These are phyloP conservation scores for Fusarium coffeatum DNA, from an alignment of 2,329 filamentous ascomycete species.

Conservation along the genomic window DNA sequence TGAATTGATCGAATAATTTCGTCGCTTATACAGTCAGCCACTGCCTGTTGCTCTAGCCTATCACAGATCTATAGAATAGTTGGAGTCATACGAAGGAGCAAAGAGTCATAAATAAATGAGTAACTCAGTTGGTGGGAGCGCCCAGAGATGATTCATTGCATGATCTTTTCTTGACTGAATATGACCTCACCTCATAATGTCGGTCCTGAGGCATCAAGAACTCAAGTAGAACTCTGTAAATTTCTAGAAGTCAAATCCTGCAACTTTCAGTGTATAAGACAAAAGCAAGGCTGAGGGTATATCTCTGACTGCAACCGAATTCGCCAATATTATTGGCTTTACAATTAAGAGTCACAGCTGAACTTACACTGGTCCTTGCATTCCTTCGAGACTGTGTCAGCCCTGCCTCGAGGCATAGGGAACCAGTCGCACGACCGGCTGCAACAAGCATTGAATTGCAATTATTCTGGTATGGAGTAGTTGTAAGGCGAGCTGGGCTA, in stretches of 20 bases:
- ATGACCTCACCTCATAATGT: not conserved
- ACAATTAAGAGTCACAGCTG: not conserved
- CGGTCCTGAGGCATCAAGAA: conserved; percentile 45
- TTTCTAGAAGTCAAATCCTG: conserved; percentile 14
- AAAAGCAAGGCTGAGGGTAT: conserved; percentile 35
- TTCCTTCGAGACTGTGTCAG: not conserved
- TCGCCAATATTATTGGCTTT: not conserved
- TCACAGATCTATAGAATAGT: conserved; percentile 9
- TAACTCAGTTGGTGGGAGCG: not conserved
- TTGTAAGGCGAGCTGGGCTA: not conserved
- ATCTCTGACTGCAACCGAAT: conserved; percentile 2
- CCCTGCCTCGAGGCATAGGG: not conserved
- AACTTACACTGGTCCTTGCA: not conserved
- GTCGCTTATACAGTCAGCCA: not conserved
- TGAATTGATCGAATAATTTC: not conserved
- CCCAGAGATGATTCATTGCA: not conserved
- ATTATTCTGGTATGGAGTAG: conserved; percentile 20
- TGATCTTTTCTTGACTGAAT: not conserved
- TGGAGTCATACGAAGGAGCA: conserved; percentile 33
- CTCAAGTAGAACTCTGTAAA: conserved; percentile 8
- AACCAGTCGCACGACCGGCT: conserved; percentile 1
- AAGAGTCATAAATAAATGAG: conserved; percentile 30
- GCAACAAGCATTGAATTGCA: not conserved
- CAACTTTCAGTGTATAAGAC: conserved; percentile 26
- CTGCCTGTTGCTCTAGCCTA: conserved; percentile 9